Evolutionary conservation across 140 eudicot genomes (phyloP).

Genomic region (Bidens hawaiensis): DNA sequence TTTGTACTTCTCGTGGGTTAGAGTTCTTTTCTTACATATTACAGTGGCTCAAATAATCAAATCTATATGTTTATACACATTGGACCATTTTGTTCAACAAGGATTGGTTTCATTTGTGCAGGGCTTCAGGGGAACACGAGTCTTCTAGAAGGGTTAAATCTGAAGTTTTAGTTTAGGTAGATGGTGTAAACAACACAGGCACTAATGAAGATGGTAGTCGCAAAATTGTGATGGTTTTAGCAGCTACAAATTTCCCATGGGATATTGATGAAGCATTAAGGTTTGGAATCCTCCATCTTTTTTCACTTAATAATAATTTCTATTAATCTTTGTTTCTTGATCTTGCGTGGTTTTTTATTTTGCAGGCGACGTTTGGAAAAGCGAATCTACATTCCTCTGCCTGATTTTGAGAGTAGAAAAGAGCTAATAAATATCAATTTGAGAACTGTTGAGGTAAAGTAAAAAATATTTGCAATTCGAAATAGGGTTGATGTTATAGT

Average conservation of each 20-base stretch:
- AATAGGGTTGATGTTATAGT: too few species aligned
- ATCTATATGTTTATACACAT: not conserved
- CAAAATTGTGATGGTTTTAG: constrained; percentile 88
- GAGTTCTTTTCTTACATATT: constrained; percentile 10
- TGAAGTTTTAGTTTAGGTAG: constrained; percentile 86
- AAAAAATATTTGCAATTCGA: not conserved
- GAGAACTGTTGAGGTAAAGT: constrained; percentile 56
- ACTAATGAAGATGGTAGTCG: constrained; percentile 93
- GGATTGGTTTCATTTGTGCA: constrained; percentile 25
- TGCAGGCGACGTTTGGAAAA: constrained; percentile 83
- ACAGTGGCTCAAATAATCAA: not conserved
- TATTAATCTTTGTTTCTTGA: constrained; percentile 5
- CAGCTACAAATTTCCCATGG: constrained; percentile 96
- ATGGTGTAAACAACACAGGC: constrained; percentile 65
- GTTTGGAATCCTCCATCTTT: not conserved
- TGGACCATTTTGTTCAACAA: not conserved
- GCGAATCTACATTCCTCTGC: constrained; percentile 82
- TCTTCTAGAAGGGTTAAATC: constrained; percentile 95
- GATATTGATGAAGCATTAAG: constrained; percentile 92
- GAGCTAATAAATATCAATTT: constrained; percentile 77
- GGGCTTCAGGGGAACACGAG: constrained; percentile 97
- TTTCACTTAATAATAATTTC: not conserved
- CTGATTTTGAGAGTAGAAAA: constrained; percentile 77
- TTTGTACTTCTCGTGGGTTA: constrained; percentile 87
- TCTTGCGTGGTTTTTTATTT: not conserved